Percentiles rank a stretch among this genome's conserved stretches.
These are phyloP conservation scores for Trametes maxima DNA, from an alignment of 768 basidiomycete genomes.

Conservation along the genomic window DNA sequence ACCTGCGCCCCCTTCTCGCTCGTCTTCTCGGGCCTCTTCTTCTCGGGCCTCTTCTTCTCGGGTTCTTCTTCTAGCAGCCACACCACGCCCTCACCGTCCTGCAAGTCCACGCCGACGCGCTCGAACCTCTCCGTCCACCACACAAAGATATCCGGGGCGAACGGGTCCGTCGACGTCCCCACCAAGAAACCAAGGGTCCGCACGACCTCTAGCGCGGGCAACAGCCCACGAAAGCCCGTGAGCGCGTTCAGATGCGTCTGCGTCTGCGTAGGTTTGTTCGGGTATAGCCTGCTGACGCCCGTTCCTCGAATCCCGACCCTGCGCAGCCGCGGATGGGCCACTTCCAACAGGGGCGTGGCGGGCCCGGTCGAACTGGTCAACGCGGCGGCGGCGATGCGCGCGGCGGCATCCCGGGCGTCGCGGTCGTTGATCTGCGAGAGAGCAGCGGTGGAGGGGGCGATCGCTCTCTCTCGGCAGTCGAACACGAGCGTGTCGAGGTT, in stretches of 20 bases:
- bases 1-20: background rate
- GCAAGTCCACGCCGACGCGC: slow-evolving; percentile 49
- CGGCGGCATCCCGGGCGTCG: slow-evolving; percentile 4
- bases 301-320: slow-evolving; percentile 51
- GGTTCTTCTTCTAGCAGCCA: slow-evolving; percentile 38
- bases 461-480: slow-evolving; percentile 24
- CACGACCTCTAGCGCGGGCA: slow-evolving; percentile 49
- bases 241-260: slow-evolving; percentile 48
- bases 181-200: slow-evolving; percentile 52
- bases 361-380: background rate
- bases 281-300: slow-evolving; percentile 45
- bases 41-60: slow-evolving; percentile 1
- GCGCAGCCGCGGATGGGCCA: slow-evolving; percentile 39
- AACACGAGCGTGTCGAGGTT: slow-evolving; percentile 49
- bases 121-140: slow-evolving; percentile 58
- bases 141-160: slow-evolving; percentile 53
- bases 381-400: background rate
- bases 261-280: slow-evolving; percentile 40
- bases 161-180: slow-evolving; percentile 45
- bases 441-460: slow-evolving; percentile 13
- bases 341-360: slow-evolving; percentile 15
- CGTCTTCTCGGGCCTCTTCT: background rate
- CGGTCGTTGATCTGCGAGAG: slow-evolving; percentile 18
- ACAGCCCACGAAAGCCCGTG: slow-evolving; percentile 37
- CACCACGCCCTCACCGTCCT: slow-evolving; percentile 57